Conservation (phyloP, 352 stramenopile species). For the Pelagophyceae sp. region DNA sequence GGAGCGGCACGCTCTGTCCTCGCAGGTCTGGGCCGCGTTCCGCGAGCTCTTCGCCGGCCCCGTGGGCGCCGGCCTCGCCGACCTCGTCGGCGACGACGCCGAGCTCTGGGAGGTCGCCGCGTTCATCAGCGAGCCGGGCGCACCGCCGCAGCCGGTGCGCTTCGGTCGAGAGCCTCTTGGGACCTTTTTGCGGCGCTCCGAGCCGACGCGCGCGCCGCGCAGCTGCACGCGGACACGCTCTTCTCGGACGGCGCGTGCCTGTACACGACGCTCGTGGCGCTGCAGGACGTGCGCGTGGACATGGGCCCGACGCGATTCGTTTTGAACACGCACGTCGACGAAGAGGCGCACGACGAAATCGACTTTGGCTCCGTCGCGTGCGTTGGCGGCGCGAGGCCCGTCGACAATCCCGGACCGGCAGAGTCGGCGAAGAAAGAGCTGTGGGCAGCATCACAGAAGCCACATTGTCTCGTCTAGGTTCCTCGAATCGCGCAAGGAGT, state of each 20-base stretch:
- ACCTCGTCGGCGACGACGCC: neutral
- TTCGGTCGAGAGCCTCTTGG: too few species aligned
- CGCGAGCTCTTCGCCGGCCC: neutral
- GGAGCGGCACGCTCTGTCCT: too few species aligned
- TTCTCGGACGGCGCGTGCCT: neutral
- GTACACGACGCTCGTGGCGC: neutral
- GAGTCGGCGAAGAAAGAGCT: too few species aligned
- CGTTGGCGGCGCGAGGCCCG: slow-evolving; percentile 9
- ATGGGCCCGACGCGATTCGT: slow-evolving; percentile 10
- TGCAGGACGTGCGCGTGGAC: neutral
- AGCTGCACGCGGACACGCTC: neutral
- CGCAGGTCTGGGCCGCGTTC: neutral
- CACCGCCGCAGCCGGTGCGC: neutral
- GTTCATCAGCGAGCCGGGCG: neutral
- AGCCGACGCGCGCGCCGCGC: too few species aligned
- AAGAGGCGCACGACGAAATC: neutral
- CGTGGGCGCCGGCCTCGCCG: neutral
- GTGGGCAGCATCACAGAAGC: too few species aligned
- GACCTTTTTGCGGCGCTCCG: too few species aligned
- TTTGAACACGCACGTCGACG: neutral
- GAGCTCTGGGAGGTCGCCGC: slow-evolving; percentile 15
- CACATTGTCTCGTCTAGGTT: neutral
- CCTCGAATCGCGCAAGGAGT: neutral
- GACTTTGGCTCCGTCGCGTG: neutral
- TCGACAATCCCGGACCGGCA: too few species aligned